phyloP scores from a whole-genome alignment of 371 early-diverging fungal species.

The Mortierella sp. region DNA sequence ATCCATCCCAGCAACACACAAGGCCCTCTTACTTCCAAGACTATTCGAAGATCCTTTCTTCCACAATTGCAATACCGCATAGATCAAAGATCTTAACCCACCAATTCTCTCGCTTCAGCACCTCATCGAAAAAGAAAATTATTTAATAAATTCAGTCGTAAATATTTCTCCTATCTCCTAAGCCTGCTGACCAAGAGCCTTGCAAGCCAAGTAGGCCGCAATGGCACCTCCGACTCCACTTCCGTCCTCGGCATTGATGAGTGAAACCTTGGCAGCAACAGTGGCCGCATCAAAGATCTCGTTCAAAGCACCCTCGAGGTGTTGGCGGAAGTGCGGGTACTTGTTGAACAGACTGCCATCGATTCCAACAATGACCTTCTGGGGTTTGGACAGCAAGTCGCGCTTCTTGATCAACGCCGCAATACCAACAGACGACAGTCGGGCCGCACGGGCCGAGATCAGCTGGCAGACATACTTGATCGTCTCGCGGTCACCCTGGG shows the following conservation, averaged over 20 bases:
- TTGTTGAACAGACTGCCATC: slow-evolving; percentile 78
- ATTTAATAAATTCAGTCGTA: too few relatives aligned
- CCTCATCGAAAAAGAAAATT: too few relatives aligned
- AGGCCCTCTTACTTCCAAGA: too few relatives aligned
- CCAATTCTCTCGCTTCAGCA: too few relatives aligned
- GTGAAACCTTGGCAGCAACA: slow-evolving; percentile 58
- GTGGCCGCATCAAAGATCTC: slow-evolving; percentile 75
- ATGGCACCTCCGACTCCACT: slow-evolving; percentile 75
- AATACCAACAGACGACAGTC: slow-evolving; percentile 72
- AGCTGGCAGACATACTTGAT: slow-evolving; percentile 71
- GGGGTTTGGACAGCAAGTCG: slow-evolving; percentile 54
- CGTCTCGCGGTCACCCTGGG: slow-evolving; percentile 68
- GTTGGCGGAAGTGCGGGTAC: slow-evolving; percentile 75
- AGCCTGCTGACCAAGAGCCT: neutral
- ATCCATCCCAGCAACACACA: too few relatives aligned
- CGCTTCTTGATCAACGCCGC: slow-evolving; percentile 76
- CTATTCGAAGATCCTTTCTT: too few relatives aligned
- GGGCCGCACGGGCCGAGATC: slow-evolving; percentile 75
- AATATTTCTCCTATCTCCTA: too few relatives aligned
- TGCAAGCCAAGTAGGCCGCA: slow-evolving; percentile 60
- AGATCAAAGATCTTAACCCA: too few relatives aligned
- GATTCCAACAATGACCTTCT: slow-evolving; percentile 74
- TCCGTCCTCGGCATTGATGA: slow-evolving; percentile 67
- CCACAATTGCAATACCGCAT: too few relatives aligned
- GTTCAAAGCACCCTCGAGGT: slow-evolving; percentile 72